Percentiles rank a stretch among this genome's conserved stretches.
Conservation (phyloP, 1,284 basidiomycete genomes). For the Pisolithus thermaeus region DNA sequence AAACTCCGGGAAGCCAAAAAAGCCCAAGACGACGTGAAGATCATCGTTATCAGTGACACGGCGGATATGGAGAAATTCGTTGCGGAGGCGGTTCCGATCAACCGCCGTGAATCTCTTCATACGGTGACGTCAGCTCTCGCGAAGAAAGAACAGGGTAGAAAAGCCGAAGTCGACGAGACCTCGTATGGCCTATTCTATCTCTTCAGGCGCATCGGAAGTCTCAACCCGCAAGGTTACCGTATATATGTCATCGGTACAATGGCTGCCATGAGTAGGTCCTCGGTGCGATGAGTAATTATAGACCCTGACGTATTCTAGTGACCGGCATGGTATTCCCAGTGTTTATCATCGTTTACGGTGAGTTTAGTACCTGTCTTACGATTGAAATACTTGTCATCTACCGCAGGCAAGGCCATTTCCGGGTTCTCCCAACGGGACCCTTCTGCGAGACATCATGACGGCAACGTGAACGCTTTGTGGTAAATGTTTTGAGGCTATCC, state of each 20-base stretch:
- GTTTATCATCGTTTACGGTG: constrained; percentile 78
- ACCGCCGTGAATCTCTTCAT: constrained; percentile 58
- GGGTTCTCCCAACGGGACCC: constrained; percentile 51
- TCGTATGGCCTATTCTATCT: constrained; percentile 50
- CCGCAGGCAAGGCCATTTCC: constrained; percentile 51
- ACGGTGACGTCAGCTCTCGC: constrained; percentile 70
- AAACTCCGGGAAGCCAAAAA: constrained; percentile 55
- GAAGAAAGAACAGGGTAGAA: constrained; percentile 31
- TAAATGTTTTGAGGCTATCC: constrained; percentile 18
- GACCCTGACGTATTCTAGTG: constrained; percentile 22
- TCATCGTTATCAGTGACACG: constrained; percentile 23
- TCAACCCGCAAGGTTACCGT: constrained; percentile 57
- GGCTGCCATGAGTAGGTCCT: constrained; percentile 46
- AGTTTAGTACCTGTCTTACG: constrained; percentile 6
- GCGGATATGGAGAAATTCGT: constrained; percentile 50
- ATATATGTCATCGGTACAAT: constrained; percentile 52
- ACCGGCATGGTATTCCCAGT: constrained; percentile 83
- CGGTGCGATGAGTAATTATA: constrained; percentile 8
- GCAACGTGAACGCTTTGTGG: constrained; percentile 70
- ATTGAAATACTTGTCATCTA: constrained; percentile 1
- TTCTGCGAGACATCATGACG: constrained; percentile 42
- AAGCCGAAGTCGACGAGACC: constrained; percentile 37
- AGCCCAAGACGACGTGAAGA: constrained; percentile 23
- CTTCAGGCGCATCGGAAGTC: constrained; percentile 64
- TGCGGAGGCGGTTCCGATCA: constrained; percentile 58